Conservation (phyloP, 306 rosid genomes). For the Canavalia ensiformis region DNA sequence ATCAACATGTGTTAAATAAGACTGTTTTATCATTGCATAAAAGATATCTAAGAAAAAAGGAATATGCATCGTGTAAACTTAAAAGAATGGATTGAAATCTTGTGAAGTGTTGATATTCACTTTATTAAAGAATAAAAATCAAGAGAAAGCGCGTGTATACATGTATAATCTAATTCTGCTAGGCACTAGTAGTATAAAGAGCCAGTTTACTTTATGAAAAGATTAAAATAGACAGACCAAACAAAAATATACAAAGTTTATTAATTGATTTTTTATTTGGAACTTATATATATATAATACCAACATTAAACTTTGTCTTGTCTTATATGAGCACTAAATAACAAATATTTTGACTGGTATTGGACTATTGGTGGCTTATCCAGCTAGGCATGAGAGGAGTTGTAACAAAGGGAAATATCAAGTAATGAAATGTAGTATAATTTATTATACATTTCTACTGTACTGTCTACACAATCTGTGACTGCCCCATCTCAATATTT, state of each 20-base stretch:
- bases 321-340: constrained; percentile 13
- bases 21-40: too few species aligned
- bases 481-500: constrained; percentile 56
- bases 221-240: not conserved
- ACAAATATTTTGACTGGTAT: constrained; percentile 1
- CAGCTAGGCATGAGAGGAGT: constrained; percentile 25
- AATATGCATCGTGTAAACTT: not conserved
- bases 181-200: not conserved
- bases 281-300: not conserved
- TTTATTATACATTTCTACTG: constrained; percentile 13
- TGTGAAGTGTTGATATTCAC: not conserved
- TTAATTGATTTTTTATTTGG: not conserved
- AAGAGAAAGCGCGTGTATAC: not conserved
- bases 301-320: not conserved
- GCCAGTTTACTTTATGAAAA: not conserved
- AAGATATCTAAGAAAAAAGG: too few species aligned
- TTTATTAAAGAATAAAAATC: not conserved
- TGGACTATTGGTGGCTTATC: constrained; percentile 17
- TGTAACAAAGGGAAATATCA: not conserved
- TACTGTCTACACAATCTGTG: constrained; percentile 43
- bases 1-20: too few species aligned
- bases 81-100: too few species aligned
- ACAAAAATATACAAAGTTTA: not conserved
- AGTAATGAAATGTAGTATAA: constrained; percentile 1
- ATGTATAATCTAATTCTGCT: not conserved